These are phyloP conservation scores for Leonotis leonurus DNA, from an alignment of 257 asterid species.

Conservation along the genomic window DNA sequence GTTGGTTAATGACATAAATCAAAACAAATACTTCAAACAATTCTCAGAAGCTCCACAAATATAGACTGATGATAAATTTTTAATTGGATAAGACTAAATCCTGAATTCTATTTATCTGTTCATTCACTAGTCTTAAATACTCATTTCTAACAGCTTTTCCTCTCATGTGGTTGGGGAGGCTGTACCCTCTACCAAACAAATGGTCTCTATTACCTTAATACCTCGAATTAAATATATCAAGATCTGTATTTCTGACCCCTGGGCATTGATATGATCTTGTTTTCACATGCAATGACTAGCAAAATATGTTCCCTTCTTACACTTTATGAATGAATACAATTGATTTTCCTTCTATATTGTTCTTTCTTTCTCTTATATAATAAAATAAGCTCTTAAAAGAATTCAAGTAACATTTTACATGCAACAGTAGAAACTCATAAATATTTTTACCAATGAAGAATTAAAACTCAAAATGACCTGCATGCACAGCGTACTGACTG, in stretches of 20 bases:
- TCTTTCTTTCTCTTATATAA: neutral
- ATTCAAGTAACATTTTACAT: neutral
- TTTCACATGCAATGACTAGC: neutral
- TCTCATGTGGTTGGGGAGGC: too few species aligned
- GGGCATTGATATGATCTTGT: neutral
- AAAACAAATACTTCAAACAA: neutral
- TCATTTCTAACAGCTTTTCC: neutral
- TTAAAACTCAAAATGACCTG: conserved; percentile 45
- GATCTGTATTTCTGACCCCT: conserved; percentile 1
- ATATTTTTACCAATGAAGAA: conserved; percentile 10
- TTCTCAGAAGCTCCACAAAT: neutral
- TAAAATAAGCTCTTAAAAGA: neutral
- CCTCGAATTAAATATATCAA: neutral
- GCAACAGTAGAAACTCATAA: conserved; percentile 14
- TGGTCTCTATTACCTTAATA: neutral
- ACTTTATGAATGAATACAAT: neutral
- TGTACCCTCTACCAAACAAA: neutral
- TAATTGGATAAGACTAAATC: neutral
- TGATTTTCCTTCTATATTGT: neutral
- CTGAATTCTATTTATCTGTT: neutral
- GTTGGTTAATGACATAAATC: neutral
- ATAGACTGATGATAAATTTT: neutral
- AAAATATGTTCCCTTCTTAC: neutral
- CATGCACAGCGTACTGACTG: conserved; percentile 69
- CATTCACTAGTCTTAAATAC: too few species aligned